Evolutionary conservation across 225 moss, liverwort and hornwort species (phyloP).

Genomic region (Rhytidiadelphus loreus): DNA sequence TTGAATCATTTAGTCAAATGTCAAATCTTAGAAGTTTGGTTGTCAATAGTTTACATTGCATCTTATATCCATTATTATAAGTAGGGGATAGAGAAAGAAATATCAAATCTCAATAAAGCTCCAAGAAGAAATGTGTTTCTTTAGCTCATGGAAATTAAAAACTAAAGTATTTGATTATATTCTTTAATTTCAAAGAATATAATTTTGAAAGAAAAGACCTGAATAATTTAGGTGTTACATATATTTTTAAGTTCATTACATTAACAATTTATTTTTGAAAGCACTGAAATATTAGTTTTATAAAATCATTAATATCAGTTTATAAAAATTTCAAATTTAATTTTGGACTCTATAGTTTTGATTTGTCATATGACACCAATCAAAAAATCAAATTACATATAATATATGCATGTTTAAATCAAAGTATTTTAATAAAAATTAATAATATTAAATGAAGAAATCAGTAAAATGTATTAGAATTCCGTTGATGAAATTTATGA

Average conservation of each 20-base stretch:
- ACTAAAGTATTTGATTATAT: accelerated
- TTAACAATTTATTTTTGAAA: neutral
- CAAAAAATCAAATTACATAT: too few relatives aligned
- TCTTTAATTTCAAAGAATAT: neutral
- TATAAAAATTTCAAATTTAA: neutral
- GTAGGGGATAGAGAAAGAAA: neutral
- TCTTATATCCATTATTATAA: neutral
- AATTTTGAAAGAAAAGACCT: neutral
- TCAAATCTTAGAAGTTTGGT: neutral
- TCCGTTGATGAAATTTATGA: accelerated
- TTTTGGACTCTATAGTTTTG: too few relatives aligned
- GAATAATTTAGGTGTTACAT: too few relatives aligned
- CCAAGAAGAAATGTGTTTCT: neutral
- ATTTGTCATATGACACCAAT: too few relatives aligned
- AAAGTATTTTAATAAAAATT: neutral
- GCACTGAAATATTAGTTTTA: neutral
- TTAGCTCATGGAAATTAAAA: neutral
- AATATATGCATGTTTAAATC: too few relatives aligned
- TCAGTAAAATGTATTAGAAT: neutral
- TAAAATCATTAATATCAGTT: too few relatives aligned
- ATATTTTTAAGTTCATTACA: too few relatives aligned
- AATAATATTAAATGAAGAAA: neutral
- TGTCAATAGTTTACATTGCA: neutral
- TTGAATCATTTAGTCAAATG: neutral
- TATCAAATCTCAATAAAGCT: neutral